Conservation (phyloP, 768 basidiomycete genomes). For the Rhodotorula graminis region DNA sequence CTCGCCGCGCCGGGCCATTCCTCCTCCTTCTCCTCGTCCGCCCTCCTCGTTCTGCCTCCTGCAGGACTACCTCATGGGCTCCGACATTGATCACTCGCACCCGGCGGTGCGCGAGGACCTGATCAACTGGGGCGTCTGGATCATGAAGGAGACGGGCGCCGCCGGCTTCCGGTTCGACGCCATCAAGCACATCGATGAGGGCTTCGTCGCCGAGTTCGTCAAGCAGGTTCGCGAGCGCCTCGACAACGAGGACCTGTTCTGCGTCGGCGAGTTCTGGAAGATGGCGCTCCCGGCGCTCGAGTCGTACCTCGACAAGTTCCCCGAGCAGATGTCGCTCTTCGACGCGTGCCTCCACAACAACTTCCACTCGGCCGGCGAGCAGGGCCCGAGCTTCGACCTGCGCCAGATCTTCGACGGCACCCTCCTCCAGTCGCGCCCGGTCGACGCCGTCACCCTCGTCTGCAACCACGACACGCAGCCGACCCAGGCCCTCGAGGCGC, state of each 20-base stretch:
- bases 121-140: constrained; percentile 45
- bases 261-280: constrained; percentile 49
- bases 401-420: constrained; percentile 50
- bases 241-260: constrained; percentile 32
- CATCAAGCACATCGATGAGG: constrained; percentile 44
- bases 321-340: constrained; percentile 26
- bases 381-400: constrained; percentile 47
- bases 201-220: constrained; percentile 49
- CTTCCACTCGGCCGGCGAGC: constrained; percentile 48
- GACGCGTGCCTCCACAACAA: constrained; percentile 38
- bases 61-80: constrained; percentile 12
- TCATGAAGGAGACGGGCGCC: constrained; percentile 49
- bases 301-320: constrained; percentile 44
- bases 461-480: constrained; percentile 44
- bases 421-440: constrained; percentile 47
- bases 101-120: constrained; percentile 48
- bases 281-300: constrained; percentile 21
- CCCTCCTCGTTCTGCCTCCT: neutral
- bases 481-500: constrained; percentile 49
- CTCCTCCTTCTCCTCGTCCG: no score
- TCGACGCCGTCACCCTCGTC: constrained; percentile 49
- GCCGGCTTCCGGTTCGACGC: constrained; percentile 50
- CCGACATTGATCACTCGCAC: constrained; percentile 48
- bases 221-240: constrained; percentile 46
- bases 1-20: no score